Percentiles rank a stretch among this genome's conserved stretches.
Conservation (phyloP, 306 rosid genomes). For the Morella rubra region DNA sequence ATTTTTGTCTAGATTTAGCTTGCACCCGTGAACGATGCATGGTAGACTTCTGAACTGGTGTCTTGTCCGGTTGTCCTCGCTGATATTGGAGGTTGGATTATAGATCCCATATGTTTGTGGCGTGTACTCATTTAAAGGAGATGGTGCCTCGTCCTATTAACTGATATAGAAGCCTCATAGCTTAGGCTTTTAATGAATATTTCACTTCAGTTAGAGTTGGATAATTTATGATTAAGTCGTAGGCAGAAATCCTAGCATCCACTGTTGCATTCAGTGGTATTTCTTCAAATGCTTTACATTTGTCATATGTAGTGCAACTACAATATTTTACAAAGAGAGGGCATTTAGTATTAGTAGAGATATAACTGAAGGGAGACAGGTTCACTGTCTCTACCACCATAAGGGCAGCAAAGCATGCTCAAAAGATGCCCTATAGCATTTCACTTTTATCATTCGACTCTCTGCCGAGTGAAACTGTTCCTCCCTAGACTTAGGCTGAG, state of each 20-base stretch:
- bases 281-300: too few relatives aligned
- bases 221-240: too few relatives aligned
- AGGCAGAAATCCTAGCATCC: too few relatives aligned
- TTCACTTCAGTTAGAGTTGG: too few relatives aligned
- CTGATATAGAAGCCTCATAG: too few relatives aligned
- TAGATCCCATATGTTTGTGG: not conserved
- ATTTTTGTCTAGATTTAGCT: not conserved
- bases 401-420: too few relatives aligned
- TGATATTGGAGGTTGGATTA: not conserved
- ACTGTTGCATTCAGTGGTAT: too few relatives aligned
- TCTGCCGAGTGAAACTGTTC: too few relatives aligned
- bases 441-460: too few relatives aligned
- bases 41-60: constrained; percentile 6
- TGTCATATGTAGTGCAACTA: not conserved
- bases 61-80: not conserved
- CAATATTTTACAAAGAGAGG: not conserved
- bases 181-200: too few relatives aligned
- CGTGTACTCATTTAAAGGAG: not conserved
- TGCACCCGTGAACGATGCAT: not conserved
- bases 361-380: not conserved
- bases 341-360: not conserved
- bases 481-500: not conserved
- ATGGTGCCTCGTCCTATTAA: not conserved
- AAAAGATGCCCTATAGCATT: too few relatives aligned
- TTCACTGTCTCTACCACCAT: not conserved